Conservation (phyloP, 1,139 yeast species). For the Hyphopichia fennica region DNA sequence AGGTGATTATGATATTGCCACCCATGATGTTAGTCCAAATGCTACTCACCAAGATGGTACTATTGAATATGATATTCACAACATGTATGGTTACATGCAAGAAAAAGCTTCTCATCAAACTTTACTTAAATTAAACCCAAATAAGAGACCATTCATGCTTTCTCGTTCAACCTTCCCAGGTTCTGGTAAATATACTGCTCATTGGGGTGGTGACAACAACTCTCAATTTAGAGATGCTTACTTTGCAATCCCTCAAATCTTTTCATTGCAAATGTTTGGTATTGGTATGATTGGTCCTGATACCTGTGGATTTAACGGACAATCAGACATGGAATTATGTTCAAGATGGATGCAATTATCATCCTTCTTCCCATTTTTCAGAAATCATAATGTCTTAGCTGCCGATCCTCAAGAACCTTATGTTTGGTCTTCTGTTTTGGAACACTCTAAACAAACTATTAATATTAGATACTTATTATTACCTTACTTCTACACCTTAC, state of each 20-base stretch:
- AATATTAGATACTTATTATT: conserved; percentile 18
- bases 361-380: conserved; percentile 24
- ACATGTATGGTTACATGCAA: conserved; percentile 18
- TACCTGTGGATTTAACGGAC: conserved; percentile 24
- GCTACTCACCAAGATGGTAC: conserved; percentile 32
- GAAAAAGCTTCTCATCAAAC: conserved; percentile 20
- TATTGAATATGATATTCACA: conserved; percentile 26
- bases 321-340: conserved; percentile 21
- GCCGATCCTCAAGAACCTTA: conserved; percentile 23
- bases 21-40: conserved; percentile 27
- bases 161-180: conserved; percentile 21
- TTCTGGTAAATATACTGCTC: conserved; percentile 19
- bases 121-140: conserved; percentile 14
- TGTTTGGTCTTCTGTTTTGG: conserved; percentile 19
- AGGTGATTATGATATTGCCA: conserved; percentile 26
- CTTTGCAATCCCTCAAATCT: conserved; percentile 23
- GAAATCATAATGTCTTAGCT: conserved; percentile 21
- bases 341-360: conserved; percentile 27
- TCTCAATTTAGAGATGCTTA: conserved; percentile 20
- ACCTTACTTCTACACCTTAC: conserved; percentile 22
- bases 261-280: conserved; percentile 20
- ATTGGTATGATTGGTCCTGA: conserved; percentile 24
- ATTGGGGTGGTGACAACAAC: conserved; percentile 25
- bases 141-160: conserved; percentile 22
- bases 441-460: conserved; percentile 19